A percentile compares a stretch with the other conserved stretches of the same genome.
Conservation (phyloP, 306 rosid genomes). For the Gynostemma pentaphyllum region DNA sequence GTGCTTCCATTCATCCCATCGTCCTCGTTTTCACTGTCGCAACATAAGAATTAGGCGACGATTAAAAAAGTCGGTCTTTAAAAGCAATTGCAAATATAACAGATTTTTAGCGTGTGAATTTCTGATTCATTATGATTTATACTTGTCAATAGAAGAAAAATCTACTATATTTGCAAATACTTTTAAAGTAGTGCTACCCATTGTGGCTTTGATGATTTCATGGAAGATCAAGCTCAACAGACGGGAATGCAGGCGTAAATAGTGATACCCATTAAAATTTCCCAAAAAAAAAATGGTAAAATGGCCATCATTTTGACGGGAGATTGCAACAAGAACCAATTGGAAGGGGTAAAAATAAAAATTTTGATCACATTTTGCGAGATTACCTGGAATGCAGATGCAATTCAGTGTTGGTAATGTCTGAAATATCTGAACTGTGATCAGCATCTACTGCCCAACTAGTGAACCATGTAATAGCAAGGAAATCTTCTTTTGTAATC, state of each 20-base stretch:
- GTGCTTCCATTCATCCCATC: conserved; percentile 21
- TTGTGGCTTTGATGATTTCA: too few relatives aligned
- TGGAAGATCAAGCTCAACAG: too few relatives aligned
- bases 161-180: too few relatives aligned
- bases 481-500: conserved; percentile 61
- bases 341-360: background rate
- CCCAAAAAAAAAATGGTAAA: conserved; percentile 7
- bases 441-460: conserved; percentile 93
- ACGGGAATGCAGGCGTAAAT: too few relatives aligned
- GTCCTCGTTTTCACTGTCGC: conserved; percentile 37
- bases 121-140: too few relatives aligned
- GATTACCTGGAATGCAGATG: conserved; percentile 45
- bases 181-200: too few relatives aligned
- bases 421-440: conserved; percentile 58
- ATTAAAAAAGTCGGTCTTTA: too few relatives aligned
- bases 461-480: conserved; percentile 87
- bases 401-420: conserved; percentile 18
- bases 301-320: background rate
- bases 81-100: too few relatives aligned
- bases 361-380: background rate
- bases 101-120: too few relatives aligned
- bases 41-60: background rate
- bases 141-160: too few relatives aligned
- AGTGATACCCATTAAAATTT: too few relatives aligned
- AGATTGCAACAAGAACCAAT: background rate